Percentiles rank a stretch among this genome's conserved stretches.
Evolutionary conservation across 2,329 filamentous ascomycete species (phyloP).

Genomic region (Tolypocladium ophioglossoides): DNA sequence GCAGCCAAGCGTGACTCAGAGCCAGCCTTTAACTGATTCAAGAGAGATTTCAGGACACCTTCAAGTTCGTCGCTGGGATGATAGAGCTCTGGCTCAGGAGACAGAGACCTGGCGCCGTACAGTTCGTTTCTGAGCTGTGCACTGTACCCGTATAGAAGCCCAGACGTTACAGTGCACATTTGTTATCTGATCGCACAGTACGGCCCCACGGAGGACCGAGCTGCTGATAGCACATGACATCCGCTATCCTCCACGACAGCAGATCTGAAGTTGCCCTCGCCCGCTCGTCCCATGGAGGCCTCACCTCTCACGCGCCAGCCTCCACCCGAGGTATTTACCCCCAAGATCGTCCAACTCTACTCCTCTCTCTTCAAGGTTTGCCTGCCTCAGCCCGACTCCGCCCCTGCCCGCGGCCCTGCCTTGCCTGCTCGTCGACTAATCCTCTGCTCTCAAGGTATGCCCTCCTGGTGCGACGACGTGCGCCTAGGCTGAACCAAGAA

Average conservation of each 20-base stretch:
- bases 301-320: slow-evolving; percentile 91
- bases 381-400: slow-evolving; percentile 2
- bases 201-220: not conserved
- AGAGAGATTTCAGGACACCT: too few species aligned
- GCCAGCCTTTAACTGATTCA: too few species aligned
- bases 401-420: slow-evolving; percentile 3
- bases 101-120: not conserved
- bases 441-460: slow-evolving; percentile 14
- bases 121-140: not conserved
- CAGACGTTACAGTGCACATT: not conserved
- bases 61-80: too few species aligned
- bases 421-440: slow-evolving; percentile 5
- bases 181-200: not conserved
- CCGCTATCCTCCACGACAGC: not conserved
- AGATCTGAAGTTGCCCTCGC: not conserved
- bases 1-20: too few species aligned
- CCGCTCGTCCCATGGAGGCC: slow-evolving; percentile 54
- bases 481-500: slow-evolving; percentile 17
- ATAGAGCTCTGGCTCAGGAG: too few species aligned
- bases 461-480: slow-evolving; percentile 3
- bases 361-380: slow-evolving; percentile 67
- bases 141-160: not conserved
- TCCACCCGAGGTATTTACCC: slow-evolving; percentile 82
- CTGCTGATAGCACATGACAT: not conserved
- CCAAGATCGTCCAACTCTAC: slow-evolving; percentile 88